Percentiles rank a stretch among this genome's conserved stretches.
Conservation (phyloP, 306 rosid species). For the Sicyos edulis region DNA sequence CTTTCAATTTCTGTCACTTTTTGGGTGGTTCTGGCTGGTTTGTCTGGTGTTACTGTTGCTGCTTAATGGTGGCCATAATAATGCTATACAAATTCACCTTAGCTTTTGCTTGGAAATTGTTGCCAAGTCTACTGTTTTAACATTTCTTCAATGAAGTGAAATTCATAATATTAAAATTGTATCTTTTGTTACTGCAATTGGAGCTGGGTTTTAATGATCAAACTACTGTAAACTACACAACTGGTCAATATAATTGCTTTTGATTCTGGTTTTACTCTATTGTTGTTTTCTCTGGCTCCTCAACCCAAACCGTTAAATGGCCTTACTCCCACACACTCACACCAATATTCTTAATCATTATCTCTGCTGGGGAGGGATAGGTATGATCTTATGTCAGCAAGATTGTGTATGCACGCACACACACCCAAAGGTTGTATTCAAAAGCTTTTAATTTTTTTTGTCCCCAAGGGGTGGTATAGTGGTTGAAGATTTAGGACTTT, state of each 20-base stretch:
- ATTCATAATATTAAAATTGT: background rate
- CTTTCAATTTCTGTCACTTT: background rate
- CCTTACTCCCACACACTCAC: background rate
- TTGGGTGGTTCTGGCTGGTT: background rate
- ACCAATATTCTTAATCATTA: background rate
- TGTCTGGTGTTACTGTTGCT: background rate
- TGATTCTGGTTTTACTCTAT: background rate
- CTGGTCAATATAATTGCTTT: background rate
- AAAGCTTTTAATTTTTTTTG: background rate
- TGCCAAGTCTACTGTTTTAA: background rate
- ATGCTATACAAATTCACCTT: background rate
- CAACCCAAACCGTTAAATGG: background rate
- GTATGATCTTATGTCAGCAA: background rate
- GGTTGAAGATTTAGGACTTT: too few species aligned
- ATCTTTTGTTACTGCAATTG: background rate
- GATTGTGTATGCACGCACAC: background rate
- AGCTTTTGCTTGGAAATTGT: background rate
- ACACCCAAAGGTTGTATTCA: too few species aligned
- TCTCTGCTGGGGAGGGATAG: background rate
- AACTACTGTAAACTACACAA: background rate
- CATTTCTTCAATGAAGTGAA: background rate
- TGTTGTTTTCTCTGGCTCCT: background rate
- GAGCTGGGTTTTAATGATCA: background rate
- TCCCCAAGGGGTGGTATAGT: too few species aligned
- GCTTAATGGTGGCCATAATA: background rate